Evolutionary conservation across 202 grass and related monocot genomes (phyloP).

Genomic region (Hordeum pubiflorum): DNA sequence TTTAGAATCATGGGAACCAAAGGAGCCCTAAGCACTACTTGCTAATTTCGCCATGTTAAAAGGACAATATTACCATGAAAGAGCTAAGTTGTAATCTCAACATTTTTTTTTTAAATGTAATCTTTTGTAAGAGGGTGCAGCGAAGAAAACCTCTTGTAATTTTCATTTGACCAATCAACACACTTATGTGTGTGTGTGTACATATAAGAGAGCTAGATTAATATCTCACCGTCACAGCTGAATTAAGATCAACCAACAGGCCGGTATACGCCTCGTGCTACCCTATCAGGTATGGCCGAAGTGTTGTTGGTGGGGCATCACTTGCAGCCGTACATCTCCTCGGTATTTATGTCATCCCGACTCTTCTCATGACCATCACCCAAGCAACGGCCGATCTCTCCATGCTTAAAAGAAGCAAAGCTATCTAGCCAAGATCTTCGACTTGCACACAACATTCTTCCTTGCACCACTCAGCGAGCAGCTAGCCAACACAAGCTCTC

Average conservation of each 20-base stretch:
- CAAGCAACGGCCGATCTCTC: conserved; percentile 27
- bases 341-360: conserved; percentile 30
- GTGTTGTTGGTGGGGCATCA: neutral
- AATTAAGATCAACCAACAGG: neutral
- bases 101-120: too few species aligned
- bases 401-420: conserved; percentile 18
- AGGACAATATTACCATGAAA: too few species aligned
- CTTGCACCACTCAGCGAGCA: neutral
- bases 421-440: conserved; percentile 15
- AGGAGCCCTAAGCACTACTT: too few species aligned
- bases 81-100: too few species aligned
- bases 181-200: neutral
- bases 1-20: too few species aligned
- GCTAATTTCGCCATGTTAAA: too few species aligned
- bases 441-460: neutral
- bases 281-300: neutral
- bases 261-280: neutral
- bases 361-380: conserved; percentile 22
- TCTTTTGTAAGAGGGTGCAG: too few species aligned
- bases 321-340: conserved; percentile 4
- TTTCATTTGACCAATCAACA: too few species aligned
- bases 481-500: neutral
- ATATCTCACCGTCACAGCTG: neutral
- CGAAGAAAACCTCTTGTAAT: too few species aligned
- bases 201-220: neutral